A percentile compares a stretch with the other conserved stretches of the same genome.
These are phyloP conservation scores for Coprinopsis marcescibilis DNA, from an alignment of 768 basidiomycete species.

Conservation along the genomic window DNA sequence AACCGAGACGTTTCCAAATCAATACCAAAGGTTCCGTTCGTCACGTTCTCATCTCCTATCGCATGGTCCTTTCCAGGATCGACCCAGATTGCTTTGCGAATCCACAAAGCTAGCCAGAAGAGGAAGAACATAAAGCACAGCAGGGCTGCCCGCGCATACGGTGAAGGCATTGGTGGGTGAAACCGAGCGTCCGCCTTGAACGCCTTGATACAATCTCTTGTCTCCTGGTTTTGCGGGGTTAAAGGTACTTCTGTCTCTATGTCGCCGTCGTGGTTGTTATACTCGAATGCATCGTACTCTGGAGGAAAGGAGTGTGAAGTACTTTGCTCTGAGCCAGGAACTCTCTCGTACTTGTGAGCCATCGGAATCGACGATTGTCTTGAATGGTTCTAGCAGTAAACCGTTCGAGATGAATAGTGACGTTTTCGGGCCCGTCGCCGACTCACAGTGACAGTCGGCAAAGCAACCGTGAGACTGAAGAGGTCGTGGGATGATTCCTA, in stretches of 20 bases:
- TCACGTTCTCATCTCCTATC: not conserved
- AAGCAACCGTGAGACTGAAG: too few species aligned
- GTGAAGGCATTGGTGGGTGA: constrained; percentile 28
- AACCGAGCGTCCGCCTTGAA: constrained; percentile 26
- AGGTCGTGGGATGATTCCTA: too few species aligned
- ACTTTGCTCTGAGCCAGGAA: not conserved
- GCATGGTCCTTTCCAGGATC: constrained; percentile 8
- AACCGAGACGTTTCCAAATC: not conserved
- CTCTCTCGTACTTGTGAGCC: not conserved
- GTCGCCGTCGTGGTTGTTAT: not conserved
- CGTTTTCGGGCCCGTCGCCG: too few species aligned
- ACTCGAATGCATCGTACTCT: not conserved
- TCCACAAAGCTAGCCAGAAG: constrained; percentile 29
- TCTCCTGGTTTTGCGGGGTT: constrained; percentile 4
- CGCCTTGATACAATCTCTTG: constrained; percentile 2
- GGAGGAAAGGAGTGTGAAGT: not conserved
- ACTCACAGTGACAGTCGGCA: too few species aligned
- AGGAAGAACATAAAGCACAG: constrained; percentile 28
- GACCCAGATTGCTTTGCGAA: constrained; percentile 20
- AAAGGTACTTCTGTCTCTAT: not conserved
- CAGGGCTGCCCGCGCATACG: constrained; percentile 36
- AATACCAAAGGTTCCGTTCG: not conserved
- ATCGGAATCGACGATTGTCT: too few species aligned
- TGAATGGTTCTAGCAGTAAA: too few species aligned
- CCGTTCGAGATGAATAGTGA: too few species aligned